Conservation (phyloP, 192 early-diverging fungal genomes). For the Gigaspora rosea region DNA sequence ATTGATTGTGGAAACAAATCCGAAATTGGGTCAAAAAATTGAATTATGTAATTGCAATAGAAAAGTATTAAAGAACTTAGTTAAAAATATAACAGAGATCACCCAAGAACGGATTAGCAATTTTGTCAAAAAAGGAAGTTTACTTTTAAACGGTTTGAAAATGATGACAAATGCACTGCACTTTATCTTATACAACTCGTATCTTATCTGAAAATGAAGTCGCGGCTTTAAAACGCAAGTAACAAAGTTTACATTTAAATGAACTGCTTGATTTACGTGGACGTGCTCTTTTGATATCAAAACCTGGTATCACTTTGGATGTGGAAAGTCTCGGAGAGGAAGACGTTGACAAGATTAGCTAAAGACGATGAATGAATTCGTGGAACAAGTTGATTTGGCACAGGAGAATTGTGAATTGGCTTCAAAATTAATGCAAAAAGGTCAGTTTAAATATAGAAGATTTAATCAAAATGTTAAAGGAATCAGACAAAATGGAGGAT, state of each 20-base stretch:
- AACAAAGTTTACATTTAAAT: neutral
- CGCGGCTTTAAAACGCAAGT: neutral
- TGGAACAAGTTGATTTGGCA: constrained; percentile 28
- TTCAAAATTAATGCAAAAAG: constrained; percentile 23
- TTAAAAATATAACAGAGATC: constrained; percentile 18
- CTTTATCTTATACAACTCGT: neutral
- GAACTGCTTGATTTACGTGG: constrained; percentile 33
- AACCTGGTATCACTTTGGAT: neutral
- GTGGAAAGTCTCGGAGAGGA: neutral
- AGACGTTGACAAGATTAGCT: neutral
- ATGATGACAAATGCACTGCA: constrained; percentile 18
- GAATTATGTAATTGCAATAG: constrained; percentile 13
- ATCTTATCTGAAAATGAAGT: no score
- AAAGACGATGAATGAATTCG: constrained; percentile 21
- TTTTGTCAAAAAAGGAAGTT: constrained; percentile 21
- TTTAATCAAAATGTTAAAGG: constrained; percentile 1
- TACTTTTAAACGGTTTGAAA: constrained; percentile 16
- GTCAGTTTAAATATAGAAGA: constrained; percentile 32
- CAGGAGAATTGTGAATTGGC: constrained; percentile 21
- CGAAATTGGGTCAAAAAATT: constrained; percentile 1
- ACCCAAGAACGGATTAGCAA: constrained; percentile 26
- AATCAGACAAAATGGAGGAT: neutral
- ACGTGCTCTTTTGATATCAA: constrained; percentile 28
- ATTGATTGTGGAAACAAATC: neutral
- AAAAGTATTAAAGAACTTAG: constrained; percentile 17